Percentiles rank a stretch among this genome's conserved stretches.
Evolutionary conservation across 2,329 filamentous ascomycete species (phyloP).

Genomic region (Penicillium sp.): DNA sequence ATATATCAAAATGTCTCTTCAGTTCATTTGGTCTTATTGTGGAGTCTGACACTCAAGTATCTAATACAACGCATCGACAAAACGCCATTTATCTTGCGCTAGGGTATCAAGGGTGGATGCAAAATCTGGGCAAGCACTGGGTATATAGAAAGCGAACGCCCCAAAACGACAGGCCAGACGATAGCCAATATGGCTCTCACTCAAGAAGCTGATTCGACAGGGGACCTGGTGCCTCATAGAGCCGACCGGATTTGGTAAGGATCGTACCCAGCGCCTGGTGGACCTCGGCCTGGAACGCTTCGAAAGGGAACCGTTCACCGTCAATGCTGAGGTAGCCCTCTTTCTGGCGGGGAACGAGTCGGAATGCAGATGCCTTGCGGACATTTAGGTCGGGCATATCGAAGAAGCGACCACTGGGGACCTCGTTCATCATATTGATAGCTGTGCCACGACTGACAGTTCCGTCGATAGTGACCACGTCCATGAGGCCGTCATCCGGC

Average conservation of each 20-base stretch:
- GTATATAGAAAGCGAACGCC: constrained; percentile 7
- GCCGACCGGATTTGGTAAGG: constrained; percentile 69
- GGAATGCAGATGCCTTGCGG: constrained; percentile 81
- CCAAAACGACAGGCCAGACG: not conserved
- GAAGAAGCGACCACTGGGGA: constrained; percentile 74
- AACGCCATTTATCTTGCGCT: constrained; percentile 22
- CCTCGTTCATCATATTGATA: constrained; percentile 66
- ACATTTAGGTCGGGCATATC: constrained; percentile 76
- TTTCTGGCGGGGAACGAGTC: constrained; percentile 71
- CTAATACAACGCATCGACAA: constrained; percentile 11
- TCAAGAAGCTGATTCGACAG: constrained; percentile 10
- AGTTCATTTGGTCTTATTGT: constrained; percentile 9
- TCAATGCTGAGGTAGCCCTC: constrained; percentile 92
- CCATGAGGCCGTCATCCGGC: constrained; percentile 80
- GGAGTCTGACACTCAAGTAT: constrained; percentile 11
- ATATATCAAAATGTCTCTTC: constrained; percentile 12
- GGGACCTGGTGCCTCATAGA: constrained; percentile 63
- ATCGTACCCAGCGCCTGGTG: constrained; percentile 79
- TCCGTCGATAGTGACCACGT: constrained; percentile 78
- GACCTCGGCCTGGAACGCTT: constrained; percentile 86
- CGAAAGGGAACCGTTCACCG: constrained; percentile 82
- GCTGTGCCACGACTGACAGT: constrained; percentile 67
- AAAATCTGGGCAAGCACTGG: constrained; percentile 18
- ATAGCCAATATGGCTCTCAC: not conserved
- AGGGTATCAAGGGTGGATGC: constrained; percentile 37